A percentile compares a stretch with the other conserved stretches of the same genome.
Evolutionary conservation across 1,139 yeast genomes (phyloP).

Genomic region (Taphrina populina): DNA sequence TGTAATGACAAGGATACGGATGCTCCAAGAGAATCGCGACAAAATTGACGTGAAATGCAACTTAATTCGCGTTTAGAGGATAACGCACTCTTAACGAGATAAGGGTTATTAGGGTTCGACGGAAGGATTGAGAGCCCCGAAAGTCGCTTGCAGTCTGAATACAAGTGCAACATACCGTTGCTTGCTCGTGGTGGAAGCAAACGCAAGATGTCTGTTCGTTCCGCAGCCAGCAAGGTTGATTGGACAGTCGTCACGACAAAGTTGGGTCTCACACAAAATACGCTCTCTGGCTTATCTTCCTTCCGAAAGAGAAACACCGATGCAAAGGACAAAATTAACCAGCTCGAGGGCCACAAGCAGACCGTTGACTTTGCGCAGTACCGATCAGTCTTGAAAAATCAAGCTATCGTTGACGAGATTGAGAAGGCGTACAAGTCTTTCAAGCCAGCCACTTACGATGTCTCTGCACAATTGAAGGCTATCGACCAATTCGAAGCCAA

Average conservation of each 20-base stretch:
- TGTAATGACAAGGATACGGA: no score
- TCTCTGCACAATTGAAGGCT: conserved; percentile 84
- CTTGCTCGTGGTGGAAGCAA: no score
- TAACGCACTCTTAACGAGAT: no score
- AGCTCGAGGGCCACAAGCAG: conserved; percentile 68
- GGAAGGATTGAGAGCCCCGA: no score
- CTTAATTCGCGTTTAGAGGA: no score
- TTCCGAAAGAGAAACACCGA: conserved; percentile 99
- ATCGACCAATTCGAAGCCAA: conserved; percentile 91
- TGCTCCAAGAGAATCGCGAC: no score
- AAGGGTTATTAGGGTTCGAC: no score
- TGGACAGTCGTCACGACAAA: conserved; percentile 90
- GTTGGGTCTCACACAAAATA: conserved; percentile 87
- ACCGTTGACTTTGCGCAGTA: conserved; percentile 79
- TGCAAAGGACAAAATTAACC: conserved; percentile 78
- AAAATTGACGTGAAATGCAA: no score
- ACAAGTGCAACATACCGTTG: no score
- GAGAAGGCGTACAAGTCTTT: conserved; percentile 72
- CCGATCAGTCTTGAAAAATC: conserved; percentile 77
- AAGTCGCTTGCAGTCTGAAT: no score
- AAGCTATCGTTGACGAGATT: conserved; percentile 73
- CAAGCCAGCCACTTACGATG: conserved; percentile 82
- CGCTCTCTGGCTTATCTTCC: conserved; percentile 80
- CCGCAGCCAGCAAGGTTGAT: conserved; percentile 53
- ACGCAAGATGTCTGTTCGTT: conserved; percentile 29